Conservation (phyloP, 768 basidiomycete species). For the Termitomyces sp. region DNA sequence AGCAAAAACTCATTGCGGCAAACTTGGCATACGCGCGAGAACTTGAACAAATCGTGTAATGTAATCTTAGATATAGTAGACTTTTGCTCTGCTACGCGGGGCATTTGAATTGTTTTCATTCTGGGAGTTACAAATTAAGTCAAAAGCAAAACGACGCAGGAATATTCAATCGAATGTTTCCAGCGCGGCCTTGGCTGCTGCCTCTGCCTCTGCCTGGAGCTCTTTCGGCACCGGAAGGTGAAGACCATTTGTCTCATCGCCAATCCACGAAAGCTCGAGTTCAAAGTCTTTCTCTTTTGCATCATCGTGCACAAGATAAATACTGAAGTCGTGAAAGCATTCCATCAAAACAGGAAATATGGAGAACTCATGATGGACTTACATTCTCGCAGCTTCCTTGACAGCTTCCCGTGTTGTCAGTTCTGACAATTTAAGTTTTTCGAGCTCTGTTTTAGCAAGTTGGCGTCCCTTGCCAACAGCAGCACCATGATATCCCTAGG, state of each 20-base stretch:
- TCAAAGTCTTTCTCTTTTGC: conserved; percentile 98
- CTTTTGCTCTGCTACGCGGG: background rate
- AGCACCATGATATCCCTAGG: conserved; percentile 88
- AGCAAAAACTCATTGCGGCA: conserved; percentile 73
- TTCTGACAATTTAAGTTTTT: conserved; percentile 87
- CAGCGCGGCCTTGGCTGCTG: conserved; percentile 80
- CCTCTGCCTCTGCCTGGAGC: conserved; percentile 78
- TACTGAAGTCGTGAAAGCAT: conserved; percentile 40
- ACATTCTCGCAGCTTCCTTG: conserved; percentile 94
- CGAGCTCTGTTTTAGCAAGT: conserved; percentile 95
- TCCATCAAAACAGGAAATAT: background rate
- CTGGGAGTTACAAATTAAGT: conserved; percentile 7
- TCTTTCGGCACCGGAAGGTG: conserved; percentile 86
- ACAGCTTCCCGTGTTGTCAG: conserved; percentile 82
- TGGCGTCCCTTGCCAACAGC: conserved; percentile 99
- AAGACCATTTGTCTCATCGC: conserved; percentile 71
- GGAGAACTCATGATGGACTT: conserved; percentile 22
- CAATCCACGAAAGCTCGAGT: conserved; percentile 96
- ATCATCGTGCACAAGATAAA: conserved; percentile 96
- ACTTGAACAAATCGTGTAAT: conserved; percentile 85
- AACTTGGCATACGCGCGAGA: conserved; percentile 80
- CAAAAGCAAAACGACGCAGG: conserved; percentile 11
- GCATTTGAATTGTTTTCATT: conserved; percentile 2
- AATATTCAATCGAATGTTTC: conserved; percentile 45
- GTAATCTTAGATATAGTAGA: conserved; percentile 27